Evolutionary conservation across 2,329 filamentous ascomycete species (phyloP).

Genomic region (Cordyceps fumosorosea): DNA sequence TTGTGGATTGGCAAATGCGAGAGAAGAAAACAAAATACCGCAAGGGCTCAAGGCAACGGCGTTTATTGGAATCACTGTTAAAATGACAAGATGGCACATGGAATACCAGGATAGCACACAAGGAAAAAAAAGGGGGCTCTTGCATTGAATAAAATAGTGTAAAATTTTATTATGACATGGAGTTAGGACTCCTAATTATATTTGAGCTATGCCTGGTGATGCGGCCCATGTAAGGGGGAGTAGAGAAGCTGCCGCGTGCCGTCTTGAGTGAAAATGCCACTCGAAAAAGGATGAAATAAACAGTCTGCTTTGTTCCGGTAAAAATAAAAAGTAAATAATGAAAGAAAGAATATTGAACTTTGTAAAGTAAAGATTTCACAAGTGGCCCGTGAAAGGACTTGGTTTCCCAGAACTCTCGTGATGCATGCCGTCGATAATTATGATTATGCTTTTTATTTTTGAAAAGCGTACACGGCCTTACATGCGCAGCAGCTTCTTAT

Average conservation of each 20-base stretch:
- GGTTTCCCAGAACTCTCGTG: background rate
- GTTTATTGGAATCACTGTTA: background rate
- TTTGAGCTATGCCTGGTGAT: background rate
- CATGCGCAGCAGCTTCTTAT: constrained; percentile 22
- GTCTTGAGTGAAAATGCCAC: background rate
- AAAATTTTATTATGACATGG: constrained; percentile 5
- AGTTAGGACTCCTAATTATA: background rate
- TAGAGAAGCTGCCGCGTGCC: background rate
- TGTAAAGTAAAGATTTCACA: background rate
- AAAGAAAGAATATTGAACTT: background rate
- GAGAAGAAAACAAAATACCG: background rate
- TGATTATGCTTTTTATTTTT: too few relatives aligned
- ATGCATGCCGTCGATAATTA: too few relatives aligned
- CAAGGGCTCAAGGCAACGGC: background rate
- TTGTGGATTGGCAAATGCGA: background rate
- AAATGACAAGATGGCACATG: background rate
- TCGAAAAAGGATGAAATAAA: background rate
- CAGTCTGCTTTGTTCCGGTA: background rate
- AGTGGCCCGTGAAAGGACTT: background rate
- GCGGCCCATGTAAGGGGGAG: background rate
- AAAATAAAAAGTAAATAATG: background rate
- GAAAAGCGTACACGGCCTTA: constrained; percentile 14
- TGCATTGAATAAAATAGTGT: background rate
- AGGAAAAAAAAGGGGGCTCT: background rate
- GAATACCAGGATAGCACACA: background rate